A percentile compares a stretch with the other conserved stretches of the same genome.
Evolutionary conservation across 139 green algal genomes (phyloP).

Genomic region (Ostreobium quekettii): DNA sequence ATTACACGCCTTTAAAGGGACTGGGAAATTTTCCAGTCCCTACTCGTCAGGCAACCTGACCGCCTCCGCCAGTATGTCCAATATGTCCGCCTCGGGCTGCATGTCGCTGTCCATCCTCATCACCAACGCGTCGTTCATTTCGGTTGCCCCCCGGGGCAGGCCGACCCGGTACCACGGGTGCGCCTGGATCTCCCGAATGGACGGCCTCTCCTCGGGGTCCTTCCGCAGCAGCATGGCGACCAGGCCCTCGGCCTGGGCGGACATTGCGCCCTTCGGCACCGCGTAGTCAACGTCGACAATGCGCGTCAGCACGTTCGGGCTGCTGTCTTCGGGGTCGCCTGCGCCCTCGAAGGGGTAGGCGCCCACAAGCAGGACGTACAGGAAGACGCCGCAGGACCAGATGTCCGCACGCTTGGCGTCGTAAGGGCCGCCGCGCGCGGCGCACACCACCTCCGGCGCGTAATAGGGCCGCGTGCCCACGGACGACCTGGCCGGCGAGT

Average conservation of each 20-base stretch:
- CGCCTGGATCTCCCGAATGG: slow-evolving; percentile 29
- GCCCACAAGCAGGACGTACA: slow-evolving; percentile 94
- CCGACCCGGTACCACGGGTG: slow-evolving; percentile 44
- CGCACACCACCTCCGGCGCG: too few species aligned
- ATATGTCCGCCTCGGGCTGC: too few species aligned
- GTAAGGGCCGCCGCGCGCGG: too few species aligned
- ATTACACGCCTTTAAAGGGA: too few species aligned
- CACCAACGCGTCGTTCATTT: slow-evolving; percentile 42
- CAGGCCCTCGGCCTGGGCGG: slow-evolving; percentile 36
- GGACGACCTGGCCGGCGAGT: too few species aligned
- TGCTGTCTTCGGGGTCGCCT: slow-evolving; percentile 64
- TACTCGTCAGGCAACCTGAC: too few species aligned
- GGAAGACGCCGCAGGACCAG: slow-evolving; percentile 95
- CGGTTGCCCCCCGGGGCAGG: slow-evolving; percentile 32
- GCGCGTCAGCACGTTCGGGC: slow-evolving; percentile 32
- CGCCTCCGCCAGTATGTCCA: too few species aligned
- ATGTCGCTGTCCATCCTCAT: too few species aligned
- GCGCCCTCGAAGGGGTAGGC: slow-evolving; percentile 93
- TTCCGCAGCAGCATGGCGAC: slow-evolving; percentile 47
- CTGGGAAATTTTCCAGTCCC: too few species aligned
- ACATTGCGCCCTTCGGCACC: slow-evolving; percentile 29
- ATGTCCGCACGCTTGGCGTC: slow-evolving; percentile 88
- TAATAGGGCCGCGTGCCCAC: too few species aligned
- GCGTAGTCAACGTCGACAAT: slow-evolving; percentile 58
- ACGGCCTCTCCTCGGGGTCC: slow-evolving; percentile 21